These are phyloP conservation scores for Herpomyces periplanetae DNA, from an alignment of 2,329 filamentous ascomycete genomes.

Conservation along the genomic window DNA sequence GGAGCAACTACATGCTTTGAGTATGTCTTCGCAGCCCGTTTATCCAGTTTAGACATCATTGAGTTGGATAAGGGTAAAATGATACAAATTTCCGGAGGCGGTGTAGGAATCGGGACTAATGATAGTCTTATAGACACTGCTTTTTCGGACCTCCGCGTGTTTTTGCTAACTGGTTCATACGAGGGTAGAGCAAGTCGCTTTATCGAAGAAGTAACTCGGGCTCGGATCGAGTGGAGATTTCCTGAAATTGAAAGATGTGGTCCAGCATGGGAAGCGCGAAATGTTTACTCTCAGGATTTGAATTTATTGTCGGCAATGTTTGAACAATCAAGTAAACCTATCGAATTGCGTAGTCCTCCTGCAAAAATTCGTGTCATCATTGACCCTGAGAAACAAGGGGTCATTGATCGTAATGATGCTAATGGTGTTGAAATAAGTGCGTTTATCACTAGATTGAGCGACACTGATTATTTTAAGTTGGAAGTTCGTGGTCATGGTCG, in stretches of 20 bases:
- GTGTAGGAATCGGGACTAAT: slow-evolving; percentile 16
- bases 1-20: slow-evolving; percentile 17
- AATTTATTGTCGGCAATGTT: slow-evolving; percentile 12
- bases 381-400: slow-evolving; percentile 23
- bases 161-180: slow-evolving; percentile 31
- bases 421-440: slow-evolving; percentile 31
- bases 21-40: slow-evolving; percentile 31
- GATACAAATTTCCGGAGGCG: slow-evolving; percentile 22
- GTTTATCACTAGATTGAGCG: slow-evolving; percentile 15
- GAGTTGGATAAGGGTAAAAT: slow-evolving; percentile 22
- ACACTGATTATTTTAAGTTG: no score
- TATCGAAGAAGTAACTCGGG: slow-evolving; percentile 52
- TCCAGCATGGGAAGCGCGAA: slow-evolving; percentile 37
- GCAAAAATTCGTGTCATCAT: slow-evolving; percentile 31
- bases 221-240: slow-evolving; percentile 48
- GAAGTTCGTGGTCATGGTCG: no score
- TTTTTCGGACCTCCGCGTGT: slow-evolving; percentile 7
- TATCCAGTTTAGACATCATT: slow-evolving; percentile 28
- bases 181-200: slow-evolving; percentile 36
- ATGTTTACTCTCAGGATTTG: slow-evolving; percentile 18
- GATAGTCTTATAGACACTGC: slow-evolving; percentile 4
- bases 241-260: slow-evolving; percentile 45
- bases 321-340: slow-evolving; percentile 14
- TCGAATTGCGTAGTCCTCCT: slow-evolving; percentile 22
- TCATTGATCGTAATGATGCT: no score